A percentile compares a stretch with the other conserved stretches of the same genome.
Conservation (phyloP, 2,329 filamentous ascomycete genomes). For the Aurifilum marmelostoma region DNA sequence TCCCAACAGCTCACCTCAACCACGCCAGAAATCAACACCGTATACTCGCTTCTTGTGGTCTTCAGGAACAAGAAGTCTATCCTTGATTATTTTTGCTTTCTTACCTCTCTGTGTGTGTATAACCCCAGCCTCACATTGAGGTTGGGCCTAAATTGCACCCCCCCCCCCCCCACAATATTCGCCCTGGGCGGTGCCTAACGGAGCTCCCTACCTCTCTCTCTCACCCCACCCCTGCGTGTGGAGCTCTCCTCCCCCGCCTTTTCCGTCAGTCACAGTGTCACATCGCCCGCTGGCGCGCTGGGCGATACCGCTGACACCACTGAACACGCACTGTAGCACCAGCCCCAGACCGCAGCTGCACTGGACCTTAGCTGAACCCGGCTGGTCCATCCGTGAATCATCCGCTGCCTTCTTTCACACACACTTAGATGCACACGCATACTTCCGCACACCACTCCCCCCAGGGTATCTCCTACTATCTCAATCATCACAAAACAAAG, state of each 20-base stretch:
- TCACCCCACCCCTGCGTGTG: not conserved
- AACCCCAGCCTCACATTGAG: not conserved
- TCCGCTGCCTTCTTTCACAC: not conserved
- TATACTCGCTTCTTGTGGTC: not conserved
- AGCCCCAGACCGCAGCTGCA: not conserved
- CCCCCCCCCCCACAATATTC: not conserved
- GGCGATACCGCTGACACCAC: slow-evolving; percentile 1
- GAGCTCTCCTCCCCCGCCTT: slow-evolving; percentile 9
- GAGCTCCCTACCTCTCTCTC: not conserved
- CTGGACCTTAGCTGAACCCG: not conserved
- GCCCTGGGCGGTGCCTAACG: not conserved
- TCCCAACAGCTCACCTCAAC: no score
- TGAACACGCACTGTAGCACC: not conserved
- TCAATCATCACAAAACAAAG: not conserved
- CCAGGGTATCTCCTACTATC: not conserved
- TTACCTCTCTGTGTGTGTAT: not conserved
- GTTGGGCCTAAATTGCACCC: not conserved
- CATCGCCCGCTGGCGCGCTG: slow-evolving; percentile 1
- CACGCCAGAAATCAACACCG: not conserved
- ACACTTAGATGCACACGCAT: not conserved
- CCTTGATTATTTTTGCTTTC: not conserved
- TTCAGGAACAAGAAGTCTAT: not conserved
- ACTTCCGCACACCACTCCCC: not conserved
- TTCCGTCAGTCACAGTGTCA: slow-evolving; percentile 5
- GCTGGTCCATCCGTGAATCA: not conserved